Conservation (phyloP, 345 rosid species). For the Heritiera littoralis region DNA sequence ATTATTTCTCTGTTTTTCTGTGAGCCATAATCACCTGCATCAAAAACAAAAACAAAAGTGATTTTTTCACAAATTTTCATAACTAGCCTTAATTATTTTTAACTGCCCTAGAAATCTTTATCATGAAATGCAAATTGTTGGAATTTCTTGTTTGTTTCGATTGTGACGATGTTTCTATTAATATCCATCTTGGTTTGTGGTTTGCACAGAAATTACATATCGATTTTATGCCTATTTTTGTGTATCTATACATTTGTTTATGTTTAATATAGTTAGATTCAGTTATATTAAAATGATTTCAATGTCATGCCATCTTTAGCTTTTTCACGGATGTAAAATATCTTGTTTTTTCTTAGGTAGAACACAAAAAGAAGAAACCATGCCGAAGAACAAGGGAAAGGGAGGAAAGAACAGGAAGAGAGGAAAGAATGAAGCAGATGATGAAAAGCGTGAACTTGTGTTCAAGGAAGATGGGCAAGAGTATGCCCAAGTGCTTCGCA, state of each 20-base stretch:
- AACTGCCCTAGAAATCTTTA: background rate
- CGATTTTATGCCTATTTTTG: background rate
- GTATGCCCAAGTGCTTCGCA: slow-evolving; percentile 54
- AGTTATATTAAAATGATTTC: background rate
- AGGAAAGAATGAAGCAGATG: slow-evolving; percentile 66
- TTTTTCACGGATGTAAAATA: background rate
- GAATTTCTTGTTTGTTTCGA: background rate
- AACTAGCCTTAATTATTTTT: background rate
- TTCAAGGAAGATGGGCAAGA: slow-evolving; percentile 64
- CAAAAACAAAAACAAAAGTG: background rate
- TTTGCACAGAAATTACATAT: background rate
- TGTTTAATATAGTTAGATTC: background rate
- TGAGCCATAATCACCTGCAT: too few relatives aligned
- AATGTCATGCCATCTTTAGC: background rate
- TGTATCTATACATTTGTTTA: background rate
- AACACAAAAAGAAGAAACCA: slow-evolving; percentile 16
- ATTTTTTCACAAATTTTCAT: background rate
- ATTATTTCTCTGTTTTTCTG: too few relatives aligned
- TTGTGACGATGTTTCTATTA: background rate
- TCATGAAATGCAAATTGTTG: background rate
- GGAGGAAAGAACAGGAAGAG: slow-evolving; percentile 70
- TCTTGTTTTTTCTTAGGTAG: background rate
- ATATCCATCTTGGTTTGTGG: background rate
- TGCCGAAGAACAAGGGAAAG: slow-evolving; percentile 72
- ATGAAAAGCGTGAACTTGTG: slow-evolving; percentile 54